Evolutionary conservation across 208 protist genomes (phyloP).

Genomic region (Herpetomonas tarakana): DNA sequence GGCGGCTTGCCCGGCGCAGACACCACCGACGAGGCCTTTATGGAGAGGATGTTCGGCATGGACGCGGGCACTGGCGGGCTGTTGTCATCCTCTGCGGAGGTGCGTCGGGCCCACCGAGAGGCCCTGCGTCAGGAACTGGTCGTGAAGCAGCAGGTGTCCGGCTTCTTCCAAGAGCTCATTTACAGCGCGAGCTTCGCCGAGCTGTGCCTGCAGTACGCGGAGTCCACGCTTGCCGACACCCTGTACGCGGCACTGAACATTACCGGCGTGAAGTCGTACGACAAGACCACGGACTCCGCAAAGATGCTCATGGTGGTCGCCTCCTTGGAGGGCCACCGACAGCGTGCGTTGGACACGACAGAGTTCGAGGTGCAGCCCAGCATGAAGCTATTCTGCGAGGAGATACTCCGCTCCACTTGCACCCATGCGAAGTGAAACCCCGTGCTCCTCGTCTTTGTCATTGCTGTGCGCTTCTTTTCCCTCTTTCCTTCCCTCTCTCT

Average conservation of each 20-base stretch:
- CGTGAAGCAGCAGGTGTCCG: constrained; percentile 41
- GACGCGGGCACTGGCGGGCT: not conserved
- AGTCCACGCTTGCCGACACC: constrained; percentile 26
- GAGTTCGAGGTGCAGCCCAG: constrained; percentile 68
- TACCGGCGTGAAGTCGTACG: constrained; percentile 42
- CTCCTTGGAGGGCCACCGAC: constrained; percentile 48
- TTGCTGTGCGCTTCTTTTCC: too few species aligned
- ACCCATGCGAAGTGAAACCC: constrained; percentile 16
- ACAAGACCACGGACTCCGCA: constrained; percentile 44
- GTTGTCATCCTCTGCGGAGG: not conserved
- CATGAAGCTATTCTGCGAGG: constrained; percentile 69
- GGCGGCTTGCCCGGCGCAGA: not conserved
- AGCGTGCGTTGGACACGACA: constrained; percentile 37
- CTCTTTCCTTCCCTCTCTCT: too few species aligned
- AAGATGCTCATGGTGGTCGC: constrained; percentile 55
- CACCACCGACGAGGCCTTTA: constrained; percentile 10
- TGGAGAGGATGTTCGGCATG: not conserved
- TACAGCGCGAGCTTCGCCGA: constrained; percentile 64
- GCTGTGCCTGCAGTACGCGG: constrained; percentile 54
- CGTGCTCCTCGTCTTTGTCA: too few species aligned
- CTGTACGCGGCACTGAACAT: constrained; percentile 33
- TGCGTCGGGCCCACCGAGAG: constrained; percentile 28
- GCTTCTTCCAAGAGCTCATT: constrained; percentile 59
- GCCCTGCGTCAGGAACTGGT: constrained; percentile 33
- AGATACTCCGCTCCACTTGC: constrained; percentile 66